Evolutionary conservation across 306 rosid species (phyloP).

Genomic region (Lathyrus aphaca): DNA sequence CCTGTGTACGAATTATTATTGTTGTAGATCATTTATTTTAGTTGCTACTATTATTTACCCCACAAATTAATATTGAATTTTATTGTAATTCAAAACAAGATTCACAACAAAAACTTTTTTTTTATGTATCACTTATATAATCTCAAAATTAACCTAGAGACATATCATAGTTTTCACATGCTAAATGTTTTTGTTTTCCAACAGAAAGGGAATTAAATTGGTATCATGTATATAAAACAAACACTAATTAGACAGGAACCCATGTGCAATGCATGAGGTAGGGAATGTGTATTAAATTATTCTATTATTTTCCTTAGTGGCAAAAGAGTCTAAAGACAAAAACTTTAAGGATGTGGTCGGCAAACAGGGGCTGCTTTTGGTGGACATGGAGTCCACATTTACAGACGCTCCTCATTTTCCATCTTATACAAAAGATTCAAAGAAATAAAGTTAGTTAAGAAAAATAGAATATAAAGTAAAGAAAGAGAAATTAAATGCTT

Average conservation of each 20-base stretch:
- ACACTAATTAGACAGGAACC: conserved; percentile 22
- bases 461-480: conserved; percentile 38
- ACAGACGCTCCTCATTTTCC: conserved; percentile 46
- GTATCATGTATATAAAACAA: not conserved
- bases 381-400: conserved; percentile 34
- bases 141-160: no score
- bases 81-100: no score
- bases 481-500: conserved; percentile 16
- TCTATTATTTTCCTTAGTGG: not conserved
- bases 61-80: no score
- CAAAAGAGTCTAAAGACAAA: conserved; percentile 36
- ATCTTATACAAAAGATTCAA: conserved; percentile 32
- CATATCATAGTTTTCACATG: no score
- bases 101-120: no score
- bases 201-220: not conserved
- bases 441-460: conserved; percentile 13
- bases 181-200: not conserved
- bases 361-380: conserved; percentile 40
- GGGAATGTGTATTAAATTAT: not conserved
- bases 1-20: no score
- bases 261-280: conserved; percentile 13
- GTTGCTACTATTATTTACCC: no score
- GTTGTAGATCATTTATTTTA: no score
- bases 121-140: no score
- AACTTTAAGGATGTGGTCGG: conserved; percentile 44